Evolutionary conservation across 345 rosid species (phyloP).

Genomic region (Lepidium sativum): DNA sequence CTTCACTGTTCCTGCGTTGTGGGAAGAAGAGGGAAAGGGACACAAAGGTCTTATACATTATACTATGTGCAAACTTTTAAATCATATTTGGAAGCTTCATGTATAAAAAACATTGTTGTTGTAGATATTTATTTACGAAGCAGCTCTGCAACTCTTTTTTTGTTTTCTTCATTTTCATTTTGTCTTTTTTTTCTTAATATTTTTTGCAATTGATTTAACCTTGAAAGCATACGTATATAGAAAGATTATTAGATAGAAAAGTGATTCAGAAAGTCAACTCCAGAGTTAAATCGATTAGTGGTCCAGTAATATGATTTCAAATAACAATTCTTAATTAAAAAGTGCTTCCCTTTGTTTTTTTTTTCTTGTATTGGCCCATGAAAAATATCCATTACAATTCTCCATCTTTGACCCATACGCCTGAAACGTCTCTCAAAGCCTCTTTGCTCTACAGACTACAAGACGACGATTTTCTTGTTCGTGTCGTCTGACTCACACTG

Average conservation of each 20-base stretch:
- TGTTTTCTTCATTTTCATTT: background rate
- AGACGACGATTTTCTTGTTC: too few species aligned
- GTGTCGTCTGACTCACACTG: too few species aligned
- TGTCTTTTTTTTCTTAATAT: background rate
- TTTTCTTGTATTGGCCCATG: too few species aligned
- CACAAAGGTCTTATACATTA: background rate
- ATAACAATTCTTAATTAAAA: too few species aligned
- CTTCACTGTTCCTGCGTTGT: background rate
- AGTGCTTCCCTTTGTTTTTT: too few species aligned
- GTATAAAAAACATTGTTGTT: conserved; percentile 7
- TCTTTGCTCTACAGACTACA: too few species aligned
- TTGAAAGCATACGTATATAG: background rate
- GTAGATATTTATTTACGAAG: conserved; percentile 16
- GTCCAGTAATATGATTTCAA: too few species aligned
- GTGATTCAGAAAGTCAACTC: background rate
- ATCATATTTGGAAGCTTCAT: conserved; percentile 2
- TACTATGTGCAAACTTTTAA: conserved; percentile 10
- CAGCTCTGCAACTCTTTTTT: conserved; percentile 10
- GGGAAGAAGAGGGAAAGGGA: conserved; percentile 8
- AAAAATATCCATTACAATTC: too few species aligned
- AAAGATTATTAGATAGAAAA: background rate
- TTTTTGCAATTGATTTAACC: background rate
- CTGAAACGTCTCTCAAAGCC: too few species aligned
- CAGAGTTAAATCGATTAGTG: background rate
- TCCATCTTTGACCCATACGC: too few species aligned